These are phyloP conservation scores for Craspedostauros australis DNA, from an alignment of 108 stramenopile species.

Conservation along the genomic window DNA sequence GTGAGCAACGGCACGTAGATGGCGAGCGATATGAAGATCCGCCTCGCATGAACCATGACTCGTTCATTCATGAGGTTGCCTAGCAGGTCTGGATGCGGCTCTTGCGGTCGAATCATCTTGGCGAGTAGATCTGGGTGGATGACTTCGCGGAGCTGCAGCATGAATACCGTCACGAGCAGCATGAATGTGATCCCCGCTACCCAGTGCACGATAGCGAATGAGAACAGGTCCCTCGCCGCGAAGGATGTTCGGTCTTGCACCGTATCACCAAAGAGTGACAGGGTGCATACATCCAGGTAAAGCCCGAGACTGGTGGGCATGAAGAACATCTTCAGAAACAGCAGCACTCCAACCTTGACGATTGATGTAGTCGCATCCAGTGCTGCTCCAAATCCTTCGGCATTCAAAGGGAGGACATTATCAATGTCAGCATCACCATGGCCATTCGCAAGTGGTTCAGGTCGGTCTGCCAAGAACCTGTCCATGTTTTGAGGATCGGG, in stretches of 20 bases:
- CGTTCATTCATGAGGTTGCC: slow-evolving; percentile 88
- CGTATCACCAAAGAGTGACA: slow-evolving; percentile 49
- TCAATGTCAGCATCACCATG: slow-evolving; percentile 7
- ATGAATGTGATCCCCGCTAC: slow-evolving; percentile 96
- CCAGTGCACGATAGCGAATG: slow-evolving; percentile 79
- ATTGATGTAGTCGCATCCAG: slow-evolving; percentile 59
- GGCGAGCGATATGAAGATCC: slow-evolving; percentile 70
- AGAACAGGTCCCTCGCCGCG: slow-evolving; percentile 71
- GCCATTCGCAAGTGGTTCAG: slow-evolving; percentile 1
- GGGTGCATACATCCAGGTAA: slow-evolving; percentile 69
- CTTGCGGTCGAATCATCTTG: slow-evolving; percentile 89
- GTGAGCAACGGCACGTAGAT: slow-evolving; percentile 61
- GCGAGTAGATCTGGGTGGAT: slow-evolving; percentile 90
- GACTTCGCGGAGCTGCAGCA: slow-evolving; percentile 89
- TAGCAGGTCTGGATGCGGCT: slow-evolving; percentile 94
- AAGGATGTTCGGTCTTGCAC: slow-evolving; percentile 44
- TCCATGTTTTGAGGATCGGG: background rate
- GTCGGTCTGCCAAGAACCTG: too few relatives aligned
- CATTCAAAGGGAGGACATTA: too few relatives aligned
- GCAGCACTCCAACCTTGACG: slow-evolving; percentile 72
- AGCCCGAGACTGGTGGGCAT: slow-evolving; percentile 68
- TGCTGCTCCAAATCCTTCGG: too few relatives aligned
- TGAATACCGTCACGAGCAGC: slow-evolving; percentile 92
- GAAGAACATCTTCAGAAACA: slow-evolving; percentile 84
- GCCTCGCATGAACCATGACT: slow-evolving; percentile 72